These are phyloP conservation scores for Entomortierella lignicola DNA, from an alignment of 192 early-diverging fungal genomes.

Conservation along the genomic window DNA sequence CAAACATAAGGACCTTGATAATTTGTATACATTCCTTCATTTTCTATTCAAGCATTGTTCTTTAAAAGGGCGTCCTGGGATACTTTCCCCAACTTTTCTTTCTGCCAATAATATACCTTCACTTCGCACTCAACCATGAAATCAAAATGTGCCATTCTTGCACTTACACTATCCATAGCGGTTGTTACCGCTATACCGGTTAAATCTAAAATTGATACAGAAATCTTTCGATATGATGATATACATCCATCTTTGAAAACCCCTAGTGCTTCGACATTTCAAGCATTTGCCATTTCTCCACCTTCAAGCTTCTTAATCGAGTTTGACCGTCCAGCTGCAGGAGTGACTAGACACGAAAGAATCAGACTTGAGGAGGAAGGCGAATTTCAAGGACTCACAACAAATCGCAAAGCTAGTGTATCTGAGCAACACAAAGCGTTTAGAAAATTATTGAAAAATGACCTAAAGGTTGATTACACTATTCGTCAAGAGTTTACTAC, in stretches of 20 bases:
- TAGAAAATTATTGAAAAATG: constrained; percentile 4
- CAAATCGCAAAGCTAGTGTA: constrained; percentile 9
- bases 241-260: not conserved
- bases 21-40: not conserved
- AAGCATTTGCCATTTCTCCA: constrained; percentile 7
- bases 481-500: constrained; percentile 44
- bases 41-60: not conserved
- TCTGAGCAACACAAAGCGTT: constrained; percentile 17
- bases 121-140: constrained; percentile 1
- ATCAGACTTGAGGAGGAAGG: constrained; percentile 15
- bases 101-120: not conserved
- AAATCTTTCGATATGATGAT: not conserved
- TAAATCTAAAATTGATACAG: not conserved
- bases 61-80: not conserved
- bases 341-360: constrained; percentile 13
- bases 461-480: constrained; percentile 10
- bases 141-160: constrained; percentile 1
- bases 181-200: constrained; percentile 5
- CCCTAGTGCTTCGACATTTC: not conserved
- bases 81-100: not conserved
- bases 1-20: not conserved
- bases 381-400: not conserved
- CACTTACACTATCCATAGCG: constrained; percentile 14
- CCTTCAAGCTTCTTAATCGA: constrained; percentile 37
- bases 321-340: constrained; percentile 26